Conservation (phyloP, 2,329 filamentous ascomycete species). For the Penicillium sp. region DNA sequence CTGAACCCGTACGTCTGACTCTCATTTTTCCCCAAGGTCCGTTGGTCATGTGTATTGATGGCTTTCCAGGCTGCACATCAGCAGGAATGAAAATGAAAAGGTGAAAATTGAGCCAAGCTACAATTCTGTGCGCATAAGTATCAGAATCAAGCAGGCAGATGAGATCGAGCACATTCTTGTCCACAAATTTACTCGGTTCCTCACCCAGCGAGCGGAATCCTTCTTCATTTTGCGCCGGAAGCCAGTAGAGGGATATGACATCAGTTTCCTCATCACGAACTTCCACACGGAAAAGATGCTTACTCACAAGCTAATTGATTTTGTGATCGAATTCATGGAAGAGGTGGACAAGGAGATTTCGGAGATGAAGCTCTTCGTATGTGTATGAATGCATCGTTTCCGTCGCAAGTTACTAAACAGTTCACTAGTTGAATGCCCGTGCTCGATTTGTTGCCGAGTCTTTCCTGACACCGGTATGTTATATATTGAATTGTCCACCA, state of each 20-base stretch:
- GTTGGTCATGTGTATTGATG: conserved; percentile 4
- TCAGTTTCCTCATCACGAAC: conserved; percentile 97
- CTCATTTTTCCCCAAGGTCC: background rate
- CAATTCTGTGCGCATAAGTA: conserved; percentile 93
- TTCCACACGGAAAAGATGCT: conserved; percentile 98
- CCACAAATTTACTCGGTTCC: conserved; percentile 94
- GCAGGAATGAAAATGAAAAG: conserved; percentile 92
- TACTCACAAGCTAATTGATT: conserved; percentile 98
- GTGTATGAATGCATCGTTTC: conserved; percentile 25
- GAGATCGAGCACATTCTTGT: conserved; percentile 86
- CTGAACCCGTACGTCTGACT: conserved; percentile 56
- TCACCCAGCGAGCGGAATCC: conserved; percentile 89
- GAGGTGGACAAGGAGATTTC: conserved; percentile 99
- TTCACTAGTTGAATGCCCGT: conserved; percentile 75
- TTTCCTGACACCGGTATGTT: conserved; percentile 78
- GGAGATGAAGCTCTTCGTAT: conserved; percentile 98
- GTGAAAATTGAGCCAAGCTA: conserved; percentile 93
- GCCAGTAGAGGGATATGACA: conserved; percentile 95
- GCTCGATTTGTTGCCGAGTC: conserved; percentile 97
- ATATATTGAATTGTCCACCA: background rate
- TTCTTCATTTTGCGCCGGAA: conserved; percentile 96
- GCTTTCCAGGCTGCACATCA: conserved; percentile 54
- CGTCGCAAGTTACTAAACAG: background rate
- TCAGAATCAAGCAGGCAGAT: conserved; percentile 98
- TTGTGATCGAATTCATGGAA: conserved; percentile 99